A percentile compares a stretch with the other conserved stretches of the same genome.
phyloP scores from a whole-genome alignment of 768 basidiomycete genomes.

The Sarcomyxa edulis region DNA sequence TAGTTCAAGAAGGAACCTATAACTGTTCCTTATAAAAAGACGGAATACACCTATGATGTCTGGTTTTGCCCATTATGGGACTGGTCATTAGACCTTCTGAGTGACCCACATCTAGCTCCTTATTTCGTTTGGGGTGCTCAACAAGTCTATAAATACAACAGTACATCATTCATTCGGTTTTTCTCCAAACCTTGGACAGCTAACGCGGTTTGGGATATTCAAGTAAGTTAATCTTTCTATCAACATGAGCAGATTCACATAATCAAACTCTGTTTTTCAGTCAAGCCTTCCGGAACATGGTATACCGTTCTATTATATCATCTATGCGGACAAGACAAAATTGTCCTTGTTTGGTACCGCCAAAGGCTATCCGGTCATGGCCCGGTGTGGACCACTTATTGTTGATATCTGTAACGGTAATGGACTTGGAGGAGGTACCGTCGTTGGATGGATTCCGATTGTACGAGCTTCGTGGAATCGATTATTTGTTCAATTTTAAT shows the following conservation, averaged over 20 bases:
- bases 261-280: constrained; percentile 9
- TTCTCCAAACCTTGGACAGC: constrained; percentile 33
- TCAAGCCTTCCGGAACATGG: constrained; percentile 15
- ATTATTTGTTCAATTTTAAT: neutral
- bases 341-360: constrained; percentile 31
- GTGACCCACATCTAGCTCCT: constrained; percentile 15
- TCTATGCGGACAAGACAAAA: constrained; percentile 37
- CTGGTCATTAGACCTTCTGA: constrained; percentile 22
- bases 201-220: constrained; percentile 28
- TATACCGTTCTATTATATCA: constrained; percentile 23
- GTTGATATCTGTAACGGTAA: constrained; percentile 24
- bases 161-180: constrained; percentile 19
- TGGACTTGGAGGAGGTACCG: constrained; percentile 24
- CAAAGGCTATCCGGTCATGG: constrained; percentile 33
- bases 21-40: constrained; percentile 12
- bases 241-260: constrained; percentile 1
- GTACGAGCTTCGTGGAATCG: constrained; percentile 20
- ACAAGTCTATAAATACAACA: constrained; percentile 21
- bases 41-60: constrained; percentile 13
- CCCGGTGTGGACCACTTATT: constrained; percentile 25
- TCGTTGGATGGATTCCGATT: constrained; percentile 34
- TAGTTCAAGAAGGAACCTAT: constrained; percentile 14
- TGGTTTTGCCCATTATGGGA: constrained; percentile 17
- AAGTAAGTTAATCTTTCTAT: constrained; percentile 19
- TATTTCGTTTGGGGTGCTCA: constrained; percentile 27